These are phyloP conservation scores for Panellus pusillus DNA, from an alignment of 768 basidiomycete genomes.

Conservation along the genomic window DNA sequence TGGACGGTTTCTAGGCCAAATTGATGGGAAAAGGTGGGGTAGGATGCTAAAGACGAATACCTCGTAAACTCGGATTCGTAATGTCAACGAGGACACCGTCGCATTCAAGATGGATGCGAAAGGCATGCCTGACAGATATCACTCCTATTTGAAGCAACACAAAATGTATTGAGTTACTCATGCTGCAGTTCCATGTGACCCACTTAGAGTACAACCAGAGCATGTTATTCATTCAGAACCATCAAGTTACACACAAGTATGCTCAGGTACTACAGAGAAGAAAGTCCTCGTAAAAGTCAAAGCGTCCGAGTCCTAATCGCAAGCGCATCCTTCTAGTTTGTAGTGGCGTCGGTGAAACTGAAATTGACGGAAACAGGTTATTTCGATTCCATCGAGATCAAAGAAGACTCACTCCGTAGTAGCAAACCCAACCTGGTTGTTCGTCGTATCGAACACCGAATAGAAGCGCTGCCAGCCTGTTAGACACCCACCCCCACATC, in stretches of 20 bases:
- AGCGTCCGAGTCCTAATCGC: not conserved
- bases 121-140: not conserved
- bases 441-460: conserved; percentile 48
- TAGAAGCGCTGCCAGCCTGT: conserved; percentile 49
- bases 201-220: conserved; percentile 1
- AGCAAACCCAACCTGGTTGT: conserved; percentile 39
- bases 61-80: too few relatives aligned
- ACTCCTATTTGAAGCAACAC: conserved; percentile 3
- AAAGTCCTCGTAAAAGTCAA: not conserved
- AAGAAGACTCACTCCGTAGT: conserved; percentile 23
- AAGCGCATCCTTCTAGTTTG: conserved; percentile 28
- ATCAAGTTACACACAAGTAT: not conserved
- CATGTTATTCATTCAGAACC: not conserved
- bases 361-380: not conserved
- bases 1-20: too few relatives aligned
- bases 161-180: not conserved
- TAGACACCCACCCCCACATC: not conserved
- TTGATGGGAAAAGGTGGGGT: too few relatives aligned
- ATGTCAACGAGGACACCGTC: conserved; percentile 6
- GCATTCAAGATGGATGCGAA: conserved; percentile 8
- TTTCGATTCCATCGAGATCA: too few relatives aligned
- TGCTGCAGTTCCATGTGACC: not conserved
- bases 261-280: not conserved
- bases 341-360: conserved; percentile 33
- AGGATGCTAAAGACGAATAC: too few relatives aligned